These are phyloP conservation scores for Parsonsia alboflavescens DNA, from an alignment of 257 asterid genomes.

Conservation along the genomic window DNA sequence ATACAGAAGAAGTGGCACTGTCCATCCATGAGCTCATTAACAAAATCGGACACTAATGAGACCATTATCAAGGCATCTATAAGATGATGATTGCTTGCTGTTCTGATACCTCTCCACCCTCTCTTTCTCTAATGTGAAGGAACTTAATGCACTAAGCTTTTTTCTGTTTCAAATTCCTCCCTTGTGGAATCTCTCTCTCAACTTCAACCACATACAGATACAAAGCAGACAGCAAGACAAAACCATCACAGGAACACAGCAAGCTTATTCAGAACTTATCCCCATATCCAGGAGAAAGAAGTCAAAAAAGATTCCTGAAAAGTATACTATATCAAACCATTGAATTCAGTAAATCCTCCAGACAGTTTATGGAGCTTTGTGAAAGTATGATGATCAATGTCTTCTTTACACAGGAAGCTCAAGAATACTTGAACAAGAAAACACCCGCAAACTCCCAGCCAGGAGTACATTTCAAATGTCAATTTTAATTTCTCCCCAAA, in stretches of 20 bases:
- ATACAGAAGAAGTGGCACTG: not conserved
- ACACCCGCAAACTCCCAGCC: not conserved
- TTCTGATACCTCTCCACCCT: not conserved
- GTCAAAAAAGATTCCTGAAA: not conserved
- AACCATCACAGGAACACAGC: not conserved
- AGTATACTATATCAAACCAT: not conserved
- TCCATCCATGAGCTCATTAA: not conserved
- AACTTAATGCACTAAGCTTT: not conserved
- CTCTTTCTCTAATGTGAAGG: not conserved
- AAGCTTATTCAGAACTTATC: not conserved
- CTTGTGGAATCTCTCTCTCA: not conserved
- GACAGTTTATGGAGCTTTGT: not conserved
- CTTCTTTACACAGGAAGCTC: not conserved
- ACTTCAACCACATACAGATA: not conserved
- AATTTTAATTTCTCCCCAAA: not conserved
- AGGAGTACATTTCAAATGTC: not conserved
- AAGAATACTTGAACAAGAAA: not conserved
- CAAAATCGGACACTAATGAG: not conserved
- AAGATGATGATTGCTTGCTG: not conserved
- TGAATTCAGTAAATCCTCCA: not conserved
- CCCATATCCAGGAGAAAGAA: not conserved
- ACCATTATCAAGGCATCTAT: not conserved
- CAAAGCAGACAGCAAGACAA: not conserved
- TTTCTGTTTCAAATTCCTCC: not conserved
- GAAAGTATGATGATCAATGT: not conserved